These are phyloP conservation scores for Gyromitra esculenta DNA, from an alignment of 2,329 filamentous ascomycete genomes.

Conservation along the genomic window DNA sequence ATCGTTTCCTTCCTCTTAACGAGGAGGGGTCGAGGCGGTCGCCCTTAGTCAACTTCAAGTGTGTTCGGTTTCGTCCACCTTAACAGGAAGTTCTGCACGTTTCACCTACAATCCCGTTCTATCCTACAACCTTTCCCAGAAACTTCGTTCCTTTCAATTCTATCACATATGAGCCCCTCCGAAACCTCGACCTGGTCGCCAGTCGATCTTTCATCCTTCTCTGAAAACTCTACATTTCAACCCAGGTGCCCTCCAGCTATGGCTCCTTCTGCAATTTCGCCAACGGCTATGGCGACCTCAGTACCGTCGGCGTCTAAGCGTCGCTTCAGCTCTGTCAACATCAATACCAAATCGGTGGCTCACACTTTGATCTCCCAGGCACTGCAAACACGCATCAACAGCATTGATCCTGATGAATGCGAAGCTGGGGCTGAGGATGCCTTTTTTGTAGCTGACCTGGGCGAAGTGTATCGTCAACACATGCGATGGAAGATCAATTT, in stretches of 20 bases:
- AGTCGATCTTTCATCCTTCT: conserved; percentile 48
- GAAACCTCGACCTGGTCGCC: conserved; percentile 53
- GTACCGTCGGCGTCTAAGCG: conserved; percentile 61
- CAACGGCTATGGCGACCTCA: conserved; percentile 59
- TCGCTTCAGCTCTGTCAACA: conserved; percentile 51
- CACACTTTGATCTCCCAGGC: conserved; percentile 88
- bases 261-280: conserved; percentile 72
- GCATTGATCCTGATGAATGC: conserved; percentile 86
- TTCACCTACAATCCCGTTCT: conserved; percentile 59
- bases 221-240: conserved; percentile 45
- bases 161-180: conserved; percentile 56
- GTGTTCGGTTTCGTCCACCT: conserved; percentile 93
- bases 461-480: conserved; percentile 98
- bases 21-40: conserved; percentile 99
- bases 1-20: conserved; percentile 97
- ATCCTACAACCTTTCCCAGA: conserved; percentile 47
- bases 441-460: conserved; percentile 97
- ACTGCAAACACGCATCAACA: conserved; percentile 83
- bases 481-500: conserved; percentile 97
- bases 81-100: conserved; percentile 69
- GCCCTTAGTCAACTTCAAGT: conserved; percentile 89
- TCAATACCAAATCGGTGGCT: conserved; percentile 62
- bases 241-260: conserved; percentile 67
- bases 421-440: conserved; percentile 94
- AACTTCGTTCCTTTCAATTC: conserved; percentile 50